Conservation (phyloP, 2,329 filamentous ascomycete genomes). For the Xylariales sp. region DNA sequence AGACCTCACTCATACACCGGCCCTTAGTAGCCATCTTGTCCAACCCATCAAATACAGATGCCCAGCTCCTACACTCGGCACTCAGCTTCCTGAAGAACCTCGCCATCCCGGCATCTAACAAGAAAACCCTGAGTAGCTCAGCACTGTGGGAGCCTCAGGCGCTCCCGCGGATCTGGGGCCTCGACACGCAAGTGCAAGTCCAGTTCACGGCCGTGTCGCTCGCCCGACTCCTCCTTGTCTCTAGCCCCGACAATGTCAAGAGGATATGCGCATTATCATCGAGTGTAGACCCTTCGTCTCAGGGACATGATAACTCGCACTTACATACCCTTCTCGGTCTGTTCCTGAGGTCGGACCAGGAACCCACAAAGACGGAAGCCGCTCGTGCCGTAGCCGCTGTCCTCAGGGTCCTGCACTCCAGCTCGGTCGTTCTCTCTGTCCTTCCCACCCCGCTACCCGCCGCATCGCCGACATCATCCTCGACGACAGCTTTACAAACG, state of each 20-base stretch:
- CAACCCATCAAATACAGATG: constrained; percentile 31
- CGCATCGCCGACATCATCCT: neutral
- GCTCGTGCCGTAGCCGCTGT: constrained; percentile 48
- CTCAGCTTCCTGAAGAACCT: constrained; percentile 63
- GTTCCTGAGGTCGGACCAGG: constrained; percentile 40
- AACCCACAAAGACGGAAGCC: constrained; percentile 56
- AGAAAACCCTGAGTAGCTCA: constrained; percentile 40
- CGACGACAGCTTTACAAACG: neutral
- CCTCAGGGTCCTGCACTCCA: constrained; percentile 51
- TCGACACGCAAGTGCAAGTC: constrained; percentile 50
- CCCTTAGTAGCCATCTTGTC: constrained; percentile 43
- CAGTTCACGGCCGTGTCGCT: constrained; percentile 58
- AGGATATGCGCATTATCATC: constrained; percentile 42
- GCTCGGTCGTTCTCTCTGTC: constrained; percentile 24
- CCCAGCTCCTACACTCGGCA: constrained; percentile 51
- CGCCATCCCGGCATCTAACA: constrained; percentile 53
- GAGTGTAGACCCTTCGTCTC: constrained; percentile 24
- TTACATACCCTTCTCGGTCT: constrained; percentile 35
- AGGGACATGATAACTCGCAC: constrained; percentile 23
- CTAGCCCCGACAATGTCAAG: constrained; percentile 47
- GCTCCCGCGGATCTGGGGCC: constrained; percentile 50
- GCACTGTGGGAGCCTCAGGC: constrained; percentile 38
- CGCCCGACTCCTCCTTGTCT: constrained; percentile 50
- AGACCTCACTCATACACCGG: constrained; percentile 35
- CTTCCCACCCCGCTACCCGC: constrained; percentile 1